Percentiles rank a stretch among this genome's conserved stretches.
These are phyloP conservation scores for Pinus tabuliformis DNA, from an alignment of 75 land plant genomes.

Conservation along the genomic window DNA sequence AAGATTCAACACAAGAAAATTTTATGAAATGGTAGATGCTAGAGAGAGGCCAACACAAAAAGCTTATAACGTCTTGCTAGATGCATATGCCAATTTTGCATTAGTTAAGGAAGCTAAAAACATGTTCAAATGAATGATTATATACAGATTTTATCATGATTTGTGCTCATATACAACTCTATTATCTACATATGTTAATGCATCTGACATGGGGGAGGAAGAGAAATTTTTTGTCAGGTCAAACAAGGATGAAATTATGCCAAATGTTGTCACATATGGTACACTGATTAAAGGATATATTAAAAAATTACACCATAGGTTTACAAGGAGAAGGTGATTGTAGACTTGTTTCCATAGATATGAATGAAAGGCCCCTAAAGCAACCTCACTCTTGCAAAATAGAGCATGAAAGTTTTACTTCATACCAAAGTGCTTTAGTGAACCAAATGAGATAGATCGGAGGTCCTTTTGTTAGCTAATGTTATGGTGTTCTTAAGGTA, in stretches of 20 bases:
- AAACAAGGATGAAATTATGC: constrained; percentile 60
- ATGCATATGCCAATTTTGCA: constrained; percentile 90
- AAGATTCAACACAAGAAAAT: constrained; percentile 77
- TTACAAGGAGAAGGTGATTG: no score
- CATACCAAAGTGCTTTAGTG: no score
- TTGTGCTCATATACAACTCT: constrained; percentile 80
- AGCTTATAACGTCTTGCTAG: constrained; percentile 81
- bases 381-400: no score
- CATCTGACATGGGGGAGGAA: constrained; percentile 78
- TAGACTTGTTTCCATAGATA: no score
- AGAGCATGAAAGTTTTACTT: no score
- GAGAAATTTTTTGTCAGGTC: constrained; percentile 61
- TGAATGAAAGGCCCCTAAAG: no score
- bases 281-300: constrained; percentile 84
- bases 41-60: constrained; percentile 91
- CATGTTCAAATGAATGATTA: constrained; percentile 82
- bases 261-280: constrained; percentile 79
- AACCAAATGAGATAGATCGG: no score
- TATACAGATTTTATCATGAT: constrained; percentile 68
- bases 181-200: constrained; percentile 78
- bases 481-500: no score
- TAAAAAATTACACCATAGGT: no score
- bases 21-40: constrained; percentile 90
- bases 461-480: no score
- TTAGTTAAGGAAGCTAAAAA: constrained; percentile 77